Base-by-base conservation (phyloP, 305 asterid species). In the Fraxinus ornus region DNA sequence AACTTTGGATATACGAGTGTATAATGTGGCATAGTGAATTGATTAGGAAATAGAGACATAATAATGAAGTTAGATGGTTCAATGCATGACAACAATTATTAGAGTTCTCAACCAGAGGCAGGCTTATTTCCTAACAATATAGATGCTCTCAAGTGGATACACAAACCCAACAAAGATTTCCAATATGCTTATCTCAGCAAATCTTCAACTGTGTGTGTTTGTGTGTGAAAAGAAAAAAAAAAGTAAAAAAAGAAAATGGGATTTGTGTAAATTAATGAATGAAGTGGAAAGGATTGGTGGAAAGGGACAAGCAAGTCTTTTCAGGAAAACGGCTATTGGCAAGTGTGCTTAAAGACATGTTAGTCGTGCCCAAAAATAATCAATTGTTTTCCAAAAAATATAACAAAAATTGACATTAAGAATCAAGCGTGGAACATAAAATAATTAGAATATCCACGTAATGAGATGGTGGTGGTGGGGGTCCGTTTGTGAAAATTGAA, bases 331-430 rank as follows among this genome's bases (percentile, higher is more conserved):
- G 62, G 22, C 62, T 32, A 83, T 78, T 82, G 84, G 83, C 85
- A 83, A 80, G 87, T 76, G 88, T 88, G 85, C 86, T 68, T 86
- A 85, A 88, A 85, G 87, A 90, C 36, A 82, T 82, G 86, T 64
- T 70, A 78, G 91, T 84, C 91, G 90, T 90, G 94, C 90, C 90
- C 87, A 82, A 85, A 86, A 71, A 87, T 88, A 86, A 90, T 90
- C 90, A 85, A 83, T 88, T 86, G 86, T 82, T 84, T 83, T 76
- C 76, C 75, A 44, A 76, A 86, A 77, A 80, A 76, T 70, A 71
- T 44, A 52, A 41, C 83, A 76, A 81, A 81, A 76, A 79, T 57
- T 33, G 75, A 80, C 70, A 62, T 73, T 72, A 30, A 71, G 87
- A 78, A 87, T 90, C 91, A 88, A 87, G 94, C 94, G 94, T 90